Evolutionary conservation across 306 rosid species (phyloP), one percentile per base, ranked within the genome.

Genomic region (Fagus sylvatica): DNA sequence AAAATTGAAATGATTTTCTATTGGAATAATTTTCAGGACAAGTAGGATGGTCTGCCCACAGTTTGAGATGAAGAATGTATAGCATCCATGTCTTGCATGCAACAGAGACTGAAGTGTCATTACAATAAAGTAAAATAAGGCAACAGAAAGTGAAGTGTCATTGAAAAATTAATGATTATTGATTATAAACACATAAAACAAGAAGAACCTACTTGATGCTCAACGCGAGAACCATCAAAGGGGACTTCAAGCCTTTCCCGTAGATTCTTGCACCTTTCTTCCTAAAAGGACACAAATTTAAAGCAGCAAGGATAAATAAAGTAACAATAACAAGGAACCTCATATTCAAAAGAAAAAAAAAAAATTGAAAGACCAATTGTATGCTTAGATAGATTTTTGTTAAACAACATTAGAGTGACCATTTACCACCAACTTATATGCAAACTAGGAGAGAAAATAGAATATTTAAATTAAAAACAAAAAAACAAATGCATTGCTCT

Each of bases 221-320:
- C 96, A 48, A 60, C 32, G 51, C 84, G 84, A 74, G 96, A 91
- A 77, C 98, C 96, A 81, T 95, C 93, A 79, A 92, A 95, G 54
- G 99, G 93, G 57, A 95, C 89, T 83, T 90, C 90, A 75, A 93
- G 85, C 79, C 98, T 87, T 69, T 83, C 84, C 75, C 78, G 85
- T 78, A 93, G 78, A 66, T 68, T 75, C 83, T 78, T 77, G 62
- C 93, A 90, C 59, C 97, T 89, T 86, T 82, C 98, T 86, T 89
- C 97, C 99, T 93, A 59, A 72, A 70, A 71, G 70, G 64, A 73
- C 53, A 75, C 32, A 80, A 11, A 71, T 49, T 48, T 13, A 30
- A 13, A 36, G 28, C n/a, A 37, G 64, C 54, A 76, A 28, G n/a
- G 69, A 74, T 32, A 37, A 69, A 54, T 30, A 62, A 7, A 71